Conservation (phyloP, 148 eudicot genomes). For the Pouteria glomerata region DNA sequence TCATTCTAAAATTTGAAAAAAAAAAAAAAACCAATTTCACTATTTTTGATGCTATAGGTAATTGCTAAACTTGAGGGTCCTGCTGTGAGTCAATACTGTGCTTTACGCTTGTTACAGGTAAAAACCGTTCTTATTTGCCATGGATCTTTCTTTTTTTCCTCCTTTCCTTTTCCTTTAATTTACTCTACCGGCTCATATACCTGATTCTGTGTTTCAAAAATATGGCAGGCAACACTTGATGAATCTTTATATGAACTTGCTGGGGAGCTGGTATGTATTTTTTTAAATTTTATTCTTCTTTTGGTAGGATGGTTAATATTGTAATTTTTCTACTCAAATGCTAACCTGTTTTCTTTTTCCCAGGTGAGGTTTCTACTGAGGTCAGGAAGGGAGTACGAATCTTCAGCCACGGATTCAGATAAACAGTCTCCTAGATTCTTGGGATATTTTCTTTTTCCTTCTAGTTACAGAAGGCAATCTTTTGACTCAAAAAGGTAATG, state of each 20-base stretch:
- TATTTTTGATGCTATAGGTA: slow-evolving; percentile 39
- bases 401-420: slow-evolving; percentile 2
- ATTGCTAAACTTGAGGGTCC: slow-evolving; percentile 97
- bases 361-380: slow-evolving; percentile 96
- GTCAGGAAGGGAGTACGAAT: slow-evolving; percentile 63
- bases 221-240: slow-evolving; percentile 84
- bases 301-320: background rate
- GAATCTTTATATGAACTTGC: slow-evolving; percentile 97
- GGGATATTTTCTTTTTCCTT: slow-evolving; percentile 28
- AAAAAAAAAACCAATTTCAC: no score
- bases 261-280: slow-evolving; percentile 82
- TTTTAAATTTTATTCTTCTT: background rate
- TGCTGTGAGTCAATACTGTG: slow-evolving; percentile 94
- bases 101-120: slow-evolving; percentile 94
- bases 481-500: slow-evolving; percentile 64
- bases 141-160: background rate
- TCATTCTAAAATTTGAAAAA: no score
- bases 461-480: slow-evolving; percentile 57
- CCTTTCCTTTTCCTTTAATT: background rate
- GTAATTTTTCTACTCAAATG: background rate
- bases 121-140: slow-evolving; percentile 5
- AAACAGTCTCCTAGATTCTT: slow-evolving; percentile 10
- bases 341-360: slow-evolving; percentile 7
- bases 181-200: background rate
- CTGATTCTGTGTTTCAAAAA: slow-evolving; percentile 18